Conservation (phyloP, 805 yeast genomes). For the Lipomyces starkeyi region DNA sequence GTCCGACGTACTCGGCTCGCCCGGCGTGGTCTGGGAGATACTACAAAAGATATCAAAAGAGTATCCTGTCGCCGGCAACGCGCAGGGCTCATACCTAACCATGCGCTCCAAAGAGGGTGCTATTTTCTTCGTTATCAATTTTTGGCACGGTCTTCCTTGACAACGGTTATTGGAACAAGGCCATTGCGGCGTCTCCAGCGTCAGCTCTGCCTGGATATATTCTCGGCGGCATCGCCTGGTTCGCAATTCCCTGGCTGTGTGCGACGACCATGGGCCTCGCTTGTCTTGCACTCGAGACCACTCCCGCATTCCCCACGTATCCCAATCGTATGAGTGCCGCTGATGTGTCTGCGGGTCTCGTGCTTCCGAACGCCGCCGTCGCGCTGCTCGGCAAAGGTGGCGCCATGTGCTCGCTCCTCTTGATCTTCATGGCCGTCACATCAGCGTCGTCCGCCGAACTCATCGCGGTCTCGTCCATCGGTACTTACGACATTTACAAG, state of each 20-base stretch:
- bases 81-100: slow-evolving; percentile 85
- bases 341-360: slow-evolving; percentile 74
- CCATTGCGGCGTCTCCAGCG: slow-evolving; percentile 53
- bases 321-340: slow-evolving; percentile 66
- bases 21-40: slow-evolving; percentile 77
- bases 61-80: slow-evolving; percentile 77
- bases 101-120: slow-evolving; percentile 87
- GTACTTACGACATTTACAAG: slow-evolving; percentile 80
- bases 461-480: slow-evolving; percentile 79
- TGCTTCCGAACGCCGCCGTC: slow-evolving; percentile 68
- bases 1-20: slow-evolving; percentile 75
- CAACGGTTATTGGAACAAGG: slow-evolving; percentile 49
- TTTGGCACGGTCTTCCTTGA: slow-evolving; percentile 47
- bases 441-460: slow-evolving; percentile 87
- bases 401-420: slow-evolving; percentile 73
- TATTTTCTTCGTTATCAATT: slow-evolving; percentile 82
- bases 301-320: slow-evolving; percentile 78
- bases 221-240: slow-evolving; percentile 57
- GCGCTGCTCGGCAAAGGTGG: slow-evolving; percentile 85
- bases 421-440: slow-evolving; percentile 85
- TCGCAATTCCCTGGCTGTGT: slow-evolving; percentile 51
- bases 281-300: slow-evolving; percentile 58
- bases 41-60: slow-evolving; percentile 61
- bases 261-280: slow-evolving; percentile 50
- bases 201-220: slow-evolving; percentile 53